These are phyloP conservation scores for Ustilago sp. DNA, from an alignment of 1,284 basidiomycete species.

Conservation along the genomic window DNA sequence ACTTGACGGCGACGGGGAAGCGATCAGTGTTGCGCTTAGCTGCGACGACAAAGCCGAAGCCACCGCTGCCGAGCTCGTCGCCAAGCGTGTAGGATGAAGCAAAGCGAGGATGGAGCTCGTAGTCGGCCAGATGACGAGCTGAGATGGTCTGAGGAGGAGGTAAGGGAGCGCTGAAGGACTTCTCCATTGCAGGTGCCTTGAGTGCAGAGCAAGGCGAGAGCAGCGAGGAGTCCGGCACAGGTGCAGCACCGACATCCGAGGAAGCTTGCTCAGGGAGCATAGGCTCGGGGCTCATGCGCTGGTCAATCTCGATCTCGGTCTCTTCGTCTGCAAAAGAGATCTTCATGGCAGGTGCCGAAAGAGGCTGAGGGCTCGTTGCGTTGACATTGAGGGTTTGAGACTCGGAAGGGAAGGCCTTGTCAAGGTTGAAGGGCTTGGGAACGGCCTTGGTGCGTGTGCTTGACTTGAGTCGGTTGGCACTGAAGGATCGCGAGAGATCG, in stretches of 20 bases:
- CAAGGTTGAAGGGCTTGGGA: constrained; percentile 51
- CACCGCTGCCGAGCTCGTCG: constrained; percentile 84
- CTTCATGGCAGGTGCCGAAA: constrained; percentile 52
- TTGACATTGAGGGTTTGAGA: constrained; percentile 19
- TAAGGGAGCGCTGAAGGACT: constrained; percentile 55
- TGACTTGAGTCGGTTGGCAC: constrained; percentile 49
- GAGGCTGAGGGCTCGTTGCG: constrained; percentile 28
- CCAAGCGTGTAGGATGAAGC: constrained; percentile 76
- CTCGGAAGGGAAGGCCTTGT: constrained; percentile 36
- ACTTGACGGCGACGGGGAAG: constrained; percentile 91
- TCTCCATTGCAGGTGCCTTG: constrained; percentile 66
- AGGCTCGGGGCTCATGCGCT: constrained; percentile 35
- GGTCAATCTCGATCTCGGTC: constrained; percentile 36
- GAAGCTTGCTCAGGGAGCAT: constrained; percentile 19
- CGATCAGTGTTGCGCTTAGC: constrained; percentile 64
- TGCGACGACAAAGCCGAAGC: constrained; percentile 84
- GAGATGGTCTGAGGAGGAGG: constrained; percentile 55
- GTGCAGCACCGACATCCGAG: constrained; percentile 14
- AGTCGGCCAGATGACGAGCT: constrained; percentile 56
- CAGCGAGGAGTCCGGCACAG: constrained; percentile 28
- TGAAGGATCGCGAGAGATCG: constrained; percentile 49
- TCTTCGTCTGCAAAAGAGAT: constrained; percentile 48
- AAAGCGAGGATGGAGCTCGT: constrained; percentile 79
- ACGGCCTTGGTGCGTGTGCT: constrained; percentile 40
- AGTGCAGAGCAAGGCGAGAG: constrained; percentile 42